phyloP scores from a whole-genome alignment of 306 rosid species.

The Rosa chinensis region DNA sequence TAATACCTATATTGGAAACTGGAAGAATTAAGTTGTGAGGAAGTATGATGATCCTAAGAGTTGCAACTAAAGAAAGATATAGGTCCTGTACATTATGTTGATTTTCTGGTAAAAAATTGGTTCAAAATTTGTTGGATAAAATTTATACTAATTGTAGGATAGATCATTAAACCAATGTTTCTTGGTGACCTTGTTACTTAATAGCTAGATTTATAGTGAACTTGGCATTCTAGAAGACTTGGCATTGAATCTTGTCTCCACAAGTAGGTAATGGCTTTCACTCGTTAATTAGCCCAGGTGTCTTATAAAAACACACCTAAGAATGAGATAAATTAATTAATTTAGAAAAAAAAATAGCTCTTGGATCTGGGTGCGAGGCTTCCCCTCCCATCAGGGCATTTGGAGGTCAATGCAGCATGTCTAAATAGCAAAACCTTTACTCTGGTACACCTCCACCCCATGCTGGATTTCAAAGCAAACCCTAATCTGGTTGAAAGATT shows the following conservation, averaged over 20 bases:
- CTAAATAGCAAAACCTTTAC: background rate
- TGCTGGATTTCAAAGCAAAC: constrained; percentile 6
- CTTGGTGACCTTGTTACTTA: background rate
- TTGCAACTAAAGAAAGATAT: background rate
- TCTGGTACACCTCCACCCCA: background rate
- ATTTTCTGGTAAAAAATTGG: background rate
- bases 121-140: background rate
- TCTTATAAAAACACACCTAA: background rate
- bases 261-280: background rate
- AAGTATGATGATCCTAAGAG: background rate
- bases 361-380: background rate
- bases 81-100: background rate
- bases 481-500: background rate
- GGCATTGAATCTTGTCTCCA: background rate
- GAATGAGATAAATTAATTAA: background rate
- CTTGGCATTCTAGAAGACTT: background rate
- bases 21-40: background rate
- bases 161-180: background rate
- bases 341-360: background rate
- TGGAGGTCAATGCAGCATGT: constrained; percentile 3
- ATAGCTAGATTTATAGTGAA: background rate
- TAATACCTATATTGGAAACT: background rate
- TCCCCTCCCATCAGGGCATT: constrained; percentile 4
- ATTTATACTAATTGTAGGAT: background rate
- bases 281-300: background rate